Base-by-base conservation (phyloP, 1,284 basidiomycete species). In the Marasmius oreades region DNA sequence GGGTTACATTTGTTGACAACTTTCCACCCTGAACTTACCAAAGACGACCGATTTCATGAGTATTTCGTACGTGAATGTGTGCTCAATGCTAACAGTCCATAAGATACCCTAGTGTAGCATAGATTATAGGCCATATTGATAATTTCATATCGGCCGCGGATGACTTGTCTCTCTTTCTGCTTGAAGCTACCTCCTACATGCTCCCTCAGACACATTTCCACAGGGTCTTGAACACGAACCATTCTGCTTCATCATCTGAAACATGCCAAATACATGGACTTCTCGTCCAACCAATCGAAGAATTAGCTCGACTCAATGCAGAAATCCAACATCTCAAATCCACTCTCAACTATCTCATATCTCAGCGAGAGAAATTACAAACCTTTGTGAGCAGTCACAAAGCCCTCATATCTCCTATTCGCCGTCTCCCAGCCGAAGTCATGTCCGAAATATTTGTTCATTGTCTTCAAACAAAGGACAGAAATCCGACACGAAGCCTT, bases 21-120 rank as follows among this genome's bases (percentile, higher is more conserved):
- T 2, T 98, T 98, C 76, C 96, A 98, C 67, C 96, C 96, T 0
- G 96, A 98, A 72, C 76, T 98, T 45, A 96, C 92, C 16, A 79
- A 80, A 37, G 96, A 99, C 69, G 76, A 82, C 56, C 83, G 96
- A 34, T 90, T 98, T 66, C 95, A 98, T 69, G 88, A 95, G 61
- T 93, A 90, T 66, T 95, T 93, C 64, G 76, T 94, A 33, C 76
- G 76, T 53, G 76, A 84, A 63, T 90, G 86, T 63, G 85, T 90
- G 10, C 54, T 79, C 11, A 16, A 61, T 16, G 2, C 20, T 5
- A 16, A 28, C 10, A 14, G 20, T 11, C n/a, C n/a, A n/a, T 37
- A n/a, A 37, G 36, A 37, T 37, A n/a, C 12, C 5, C 3, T 11
- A 37, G 36, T 37, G n/a, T 5, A n/a, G 36, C 12, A 37, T 37